Conservation (phyloP, 768 basidiomycete species). For the Clavulina sp. region DNA sequence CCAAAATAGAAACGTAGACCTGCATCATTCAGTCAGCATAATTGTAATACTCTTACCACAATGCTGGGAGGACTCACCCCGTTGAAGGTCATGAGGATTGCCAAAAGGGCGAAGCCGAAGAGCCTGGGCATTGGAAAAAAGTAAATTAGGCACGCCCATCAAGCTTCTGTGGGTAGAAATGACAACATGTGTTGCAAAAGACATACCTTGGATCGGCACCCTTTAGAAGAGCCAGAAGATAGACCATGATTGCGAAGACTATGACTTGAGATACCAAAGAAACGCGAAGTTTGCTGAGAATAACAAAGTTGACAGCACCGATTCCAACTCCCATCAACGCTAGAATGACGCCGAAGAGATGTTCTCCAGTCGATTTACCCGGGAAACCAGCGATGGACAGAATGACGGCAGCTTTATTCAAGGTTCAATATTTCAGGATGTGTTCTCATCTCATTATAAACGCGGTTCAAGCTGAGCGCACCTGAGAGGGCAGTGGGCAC, state of each 20-base stretch:
- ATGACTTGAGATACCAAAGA: conserved; percentile 18
- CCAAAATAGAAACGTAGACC: conserved; percentile 9
- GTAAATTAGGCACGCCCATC: not conserved
- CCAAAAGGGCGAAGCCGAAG: conserved; percentile 17
- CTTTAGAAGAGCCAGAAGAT: conserved; percentile 17
- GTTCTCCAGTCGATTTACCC: conserved; percentile 14
- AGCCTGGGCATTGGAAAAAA: not conserved
- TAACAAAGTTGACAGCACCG: conserved; percentile 15
- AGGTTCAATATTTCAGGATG: not conserved
- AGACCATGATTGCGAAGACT: conserved; percentile 17
- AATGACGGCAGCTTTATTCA: conserved; percentile 13
- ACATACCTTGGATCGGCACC: conserved; percentile 2
- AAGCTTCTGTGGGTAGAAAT: too few relatives aligned
- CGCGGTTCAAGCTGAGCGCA: not conserved
- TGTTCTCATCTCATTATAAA: not conserved
- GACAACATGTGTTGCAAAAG: too few relatives aligned
- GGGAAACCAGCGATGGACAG: conserved; percentile 15
- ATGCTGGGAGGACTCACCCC: conserved; percentile 7
- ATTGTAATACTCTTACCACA: too few relatives aligned
- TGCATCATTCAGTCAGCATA: not conserved
- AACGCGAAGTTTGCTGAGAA: conserved; percentile 16
- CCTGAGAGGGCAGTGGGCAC: conserved; percentile 14
- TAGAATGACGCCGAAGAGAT: conserved; percentile 12
- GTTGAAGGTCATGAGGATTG: conserved; percentile 16
- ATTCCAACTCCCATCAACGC: conserved; percentile 13